Evolutionary conservation across 805 yeast species (phyloP).

Genomic region (Grigorovia yakushimaensis): DNA sequence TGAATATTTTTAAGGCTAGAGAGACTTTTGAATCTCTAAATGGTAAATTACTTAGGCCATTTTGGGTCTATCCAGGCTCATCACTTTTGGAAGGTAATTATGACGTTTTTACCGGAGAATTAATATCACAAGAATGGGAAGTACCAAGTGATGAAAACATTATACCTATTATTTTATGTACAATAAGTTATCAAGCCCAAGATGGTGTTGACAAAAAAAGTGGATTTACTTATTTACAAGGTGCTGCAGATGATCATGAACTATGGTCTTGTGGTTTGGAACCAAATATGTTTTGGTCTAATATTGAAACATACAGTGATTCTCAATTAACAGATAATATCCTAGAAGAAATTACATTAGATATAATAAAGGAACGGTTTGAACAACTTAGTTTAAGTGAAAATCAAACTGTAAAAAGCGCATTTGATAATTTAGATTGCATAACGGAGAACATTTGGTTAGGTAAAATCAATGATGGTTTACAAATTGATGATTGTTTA

Average conservation of each 20-base stretch:
- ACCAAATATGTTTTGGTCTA: constrained; percentile 49
- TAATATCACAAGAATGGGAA: constrained; percentile 24
- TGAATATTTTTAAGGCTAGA: constrained; percentile 33
- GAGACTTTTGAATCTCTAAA: constrained; percentile 26
- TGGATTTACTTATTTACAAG: constrained; percentile 67
- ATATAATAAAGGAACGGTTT: not conserved
- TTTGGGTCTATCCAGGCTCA: constrained; percentile 58
- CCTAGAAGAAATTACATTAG: constrained; percentile 11
- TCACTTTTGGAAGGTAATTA: constrained; percentile 13
- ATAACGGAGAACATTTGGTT: constrained; percentile 16
- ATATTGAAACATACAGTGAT: constrained; percentile 26
- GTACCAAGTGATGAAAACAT: constrained; percentile 29
- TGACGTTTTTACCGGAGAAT: constrained; percentile 27
- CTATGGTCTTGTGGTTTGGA: constrained; percentile 58
- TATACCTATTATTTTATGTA: constrained; percentile 42
- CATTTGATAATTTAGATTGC: constrained; percentile 9
- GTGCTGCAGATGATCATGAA: constrained; percentile 93
- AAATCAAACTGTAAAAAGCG: constrained; percentile 4
- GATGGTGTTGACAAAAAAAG: constrained; percentile 42
- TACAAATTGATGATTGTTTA: constrained; percentile 6
- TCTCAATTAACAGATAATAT: constrained; percentile 24
- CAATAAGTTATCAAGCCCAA: constrained; percentile 53
- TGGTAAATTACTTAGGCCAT: constrained; percentile 48
- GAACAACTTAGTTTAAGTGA: not conserved
- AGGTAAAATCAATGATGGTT: constrained; percentile 13